Conservation (phyloP, 2,329 filamentous ascomycete genomes). For the Mollisia scopiformis region DNA sequence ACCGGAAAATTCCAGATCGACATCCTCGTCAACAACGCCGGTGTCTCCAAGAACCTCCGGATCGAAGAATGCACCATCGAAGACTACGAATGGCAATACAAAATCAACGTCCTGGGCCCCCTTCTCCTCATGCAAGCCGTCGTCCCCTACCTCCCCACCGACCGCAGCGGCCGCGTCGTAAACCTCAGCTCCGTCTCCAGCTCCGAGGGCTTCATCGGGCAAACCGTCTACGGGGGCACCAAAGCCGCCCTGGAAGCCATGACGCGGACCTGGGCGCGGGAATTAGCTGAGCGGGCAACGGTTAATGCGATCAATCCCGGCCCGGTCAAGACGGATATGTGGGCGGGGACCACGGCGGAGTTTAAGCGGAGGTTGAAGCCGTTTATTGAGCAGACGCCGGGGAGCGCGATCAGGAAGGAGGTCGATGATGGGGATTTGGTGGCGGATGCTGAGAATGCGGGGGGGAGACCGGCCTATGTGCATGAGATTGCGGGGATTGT, state of each 20-base stretch:
- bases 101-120: constrained; percentile 81
- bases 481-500: constrained; percentile 76
- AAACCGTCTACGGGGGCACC: constrained; percentile 66
- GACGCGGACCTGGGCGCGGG: constrained; percentile 69
- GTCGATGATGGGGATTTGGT: constrained; percentile 66
- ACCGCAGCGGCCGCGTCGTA: constrained; percentile 67
- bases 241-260: constrained; percentile 70
- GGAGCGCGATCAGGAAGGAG: constrained; percentile 61
- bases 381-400: constrained; percentile 65
- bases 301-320: constrained; percentile 70
- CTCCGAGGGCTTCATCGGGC: constrained; percentile 57
- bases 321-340: constrained; percentile 70
- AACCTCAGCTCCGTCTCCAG: constrained; percentile 63
- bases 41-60: constrained; percentile 66
- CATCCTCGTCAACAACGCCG: constrained; percentile 88
- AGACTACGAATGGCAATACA: constrained; percentile 74
- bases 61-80: constrained; percentile 63
- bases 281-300: constrained; percentile 62
- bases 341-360: constrained; percentile 53
- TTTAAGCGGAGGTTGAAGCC: constrained; percentile 63
- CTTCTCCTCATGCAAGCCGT: constrained; percentile 77
- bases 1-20: constrained; percentile 66
- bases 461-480: constrained; percentile 65
- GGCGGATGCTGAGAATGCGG: constrained; percentile 55
- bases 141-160: constrained; percentile 67